Evolutionary conservation across 306 rosid genomes (phyloP).

Genomic region (Aeschynomene evenia): DNA sequence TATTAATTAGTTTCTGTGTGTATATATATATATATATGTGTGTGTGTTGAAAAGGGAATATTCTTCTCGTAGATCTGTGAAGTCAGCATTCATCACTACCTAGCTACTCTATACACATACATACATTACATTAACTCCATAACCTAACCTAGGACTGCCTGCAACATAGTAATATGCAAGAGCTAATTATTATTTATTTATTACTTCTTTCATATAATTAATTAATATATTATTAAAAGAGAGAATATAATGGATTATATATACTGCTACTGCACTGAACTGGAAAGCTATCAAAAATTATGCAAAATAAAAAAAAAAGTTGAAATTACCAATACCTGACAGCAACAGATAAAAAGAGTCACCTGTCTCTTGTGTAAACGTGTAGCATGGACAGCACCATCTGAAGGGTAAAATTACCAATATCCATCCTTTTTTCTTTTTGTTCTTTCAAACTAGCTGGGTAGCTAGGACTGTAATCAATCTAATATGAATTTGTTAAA

Average conservation of each 20-base stretch:
- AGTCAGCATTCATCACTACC: conserved; percentile 29
- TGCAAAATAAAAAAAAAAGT: conserved; percentile 14
- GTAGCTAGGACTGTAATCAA: background rate
- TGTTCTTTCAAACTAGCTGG: background rate
- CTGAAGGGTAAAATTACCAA: conserved; percentile 14
- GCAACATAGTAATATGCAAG: conserved; percentile 24
- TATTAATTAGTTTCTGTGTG: no score
- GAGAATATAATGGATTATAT: no score
- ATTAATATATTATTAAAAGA: background rate
- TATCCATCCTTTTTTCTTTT: background rate
- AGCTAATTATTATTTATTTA: conserved; percentile 22
- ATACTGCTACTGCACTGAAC: no score
- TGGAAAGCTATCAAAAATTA: conserved; percentile 24
- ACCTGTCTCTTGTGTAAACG: conserved; percentile 20
- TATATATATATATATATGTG: background rate
- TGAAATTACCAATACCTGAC: conserved; percentile 49
- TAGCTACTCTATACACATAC: conserved; percentile 24
- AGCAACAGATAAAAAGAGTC: conserved; percentile 16
- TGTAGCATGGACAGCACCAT: background rate
- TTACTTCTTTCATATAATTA: no score
- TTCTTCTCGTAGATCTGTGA: conserved; percentile 55
- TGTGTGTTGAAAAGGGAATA: conserved; percentile 37
- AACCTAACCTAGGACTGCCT: conserved; percentile 42
- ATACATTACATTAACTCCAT: conserved; percentile 13
- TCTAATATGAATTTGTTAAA: no score